Conservation (phyloP, 2,329 filamentous ascomycete genomes). For the Venturia carpophila region DNA sequence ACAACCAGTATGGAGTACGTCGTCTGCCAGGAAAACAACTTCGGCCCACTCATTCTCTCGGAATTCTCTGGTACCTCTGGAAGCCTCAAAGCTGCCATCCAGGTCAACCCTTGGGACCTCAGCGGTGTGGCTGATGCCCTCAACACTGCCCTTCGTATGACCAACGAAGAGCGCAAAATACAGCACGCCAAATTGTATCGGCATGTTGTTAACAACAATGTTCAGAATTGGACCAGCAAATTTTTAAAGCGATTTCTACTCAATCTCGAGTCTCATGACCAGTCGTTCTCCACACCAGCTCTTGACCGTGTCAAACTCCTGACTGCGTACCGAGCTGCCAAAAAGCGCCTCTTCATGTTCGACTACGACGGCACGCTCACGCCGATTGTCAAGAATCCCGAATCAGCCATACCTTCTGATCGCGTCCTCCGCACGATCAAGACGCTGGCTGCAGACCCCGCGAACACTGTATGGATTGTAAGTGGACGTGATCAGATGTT, state of each 20-base stretch:
- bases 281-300: constrained; percentile 68
- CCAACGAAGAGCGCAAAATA: constrained; percentile 52
- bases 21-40: constrained; percentile 77
- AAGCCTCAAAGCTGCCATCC: constrained; percentile 75
- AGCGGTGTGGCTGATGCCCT: constrained; percentile 77
- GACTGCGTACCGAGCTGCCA: constrained; percentile 63
- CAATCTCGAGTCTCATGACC: constrained; percentile 69
- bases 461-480: constrained; percentile 96
- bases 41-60: constrained; percentile 84
- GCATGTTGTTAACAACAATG: constrained; percentile 77
- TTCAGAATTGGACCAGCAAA: constrained; percentile 76
- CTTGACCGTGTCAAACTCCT: constrained; percentile 69
- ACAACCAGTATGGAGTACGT: constrained; percentile 94
- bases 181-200: constrained; percentile 71
- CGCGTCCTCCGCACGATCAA: constrained; percentile 73
- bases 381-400: constrained; percentile 84
- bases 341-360: constrained; percentile 90
- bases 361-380: constrained; percentile 97
- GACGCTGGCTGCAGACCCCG: constrained; percentile 67
- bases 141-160: constrained; percentile 72
- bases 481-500: constrained; percentile 91
- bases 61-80: constrained; percentile 94
- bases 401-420: constrained; percentile 79
- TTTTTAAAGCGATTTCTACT: constrained; percentile 72
- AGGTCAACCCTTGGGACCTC: constrained; percentile 95